A percentile compares a stretch with the other conserved stretches of the same genome.
These are phyloP conservation scores for Cercospora sp. DNA, from an alignment of 2,329 filamentous ascomycete genomes.

Conservation along the genomic window DNA sequence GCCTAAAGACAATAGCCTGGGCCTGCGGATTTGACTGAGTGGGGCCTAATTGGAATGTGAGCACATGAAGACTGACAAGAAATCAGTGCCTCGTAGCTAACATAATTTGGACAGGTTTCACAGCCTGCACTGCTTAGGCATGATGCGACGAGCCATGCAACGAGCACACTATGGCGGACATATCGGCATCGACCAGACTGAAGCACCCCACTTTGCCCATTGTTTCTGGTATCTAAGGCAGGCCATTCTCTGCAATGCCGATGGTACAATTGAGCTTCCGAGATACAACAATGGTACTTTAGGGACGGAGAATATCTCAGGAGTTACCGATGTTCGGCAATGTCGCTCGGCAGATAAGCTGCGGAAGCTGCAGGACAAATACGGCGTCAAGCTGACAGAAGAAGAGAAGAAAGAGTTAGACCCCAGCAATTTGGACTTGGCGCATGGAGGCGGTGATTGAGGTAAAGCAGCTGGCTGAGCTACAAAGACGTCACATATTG, in stretches of 20 bases:
- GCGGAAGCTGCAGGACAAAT: constrained; percentile 14
- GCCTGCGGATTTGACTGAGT: constrained; percentile 9
- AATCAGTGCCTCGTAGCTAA: not conserved
- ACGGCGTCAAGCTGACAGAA: not conserved
- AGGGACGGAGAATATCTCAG: constrained; percentile 9
- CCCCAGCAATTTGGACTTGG: not conserved
- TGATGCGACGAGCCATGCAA: constrained; percentile 18
- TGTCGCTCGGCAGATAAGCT: constrained; percentile 21
- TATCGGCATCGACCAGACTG: constrained; percentile 15
- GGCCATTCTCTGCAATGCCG: constrained; percentile 16
- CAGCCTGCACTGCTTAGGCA: constrained; percentile 17
- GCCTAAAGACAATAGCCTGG: constrained; percentile 7
- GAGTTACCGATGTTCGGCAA: constrained; percentile 18
- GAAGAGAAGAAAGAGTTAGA: not conserved
- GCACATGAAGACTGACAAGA: not conserved
- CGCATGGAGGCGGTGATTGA: not conserved
- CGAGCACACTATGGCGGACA: constrained; percentile 15
- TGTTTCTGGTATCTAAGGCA: constrained; percentile 20
- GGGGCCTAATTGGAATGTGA: constrained; percentile 20
- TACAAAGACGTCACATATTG: not conserved
- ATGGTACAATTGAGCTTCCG: constrained; percentile 20
- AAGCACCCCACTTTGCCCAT: constrained; percentile 18
- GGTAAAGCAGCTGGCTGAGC: not conserved
- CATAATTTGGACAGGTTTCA: constrained; percentile 13
- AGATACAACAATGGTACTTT: constrained; percentile 19